Evolutionary conservation across 2,329 filamentous ascomycete genomes (phyloP), one percentile per base, ranked within the genome.

Genomic region (Epichloe glyceriae): DNA sequence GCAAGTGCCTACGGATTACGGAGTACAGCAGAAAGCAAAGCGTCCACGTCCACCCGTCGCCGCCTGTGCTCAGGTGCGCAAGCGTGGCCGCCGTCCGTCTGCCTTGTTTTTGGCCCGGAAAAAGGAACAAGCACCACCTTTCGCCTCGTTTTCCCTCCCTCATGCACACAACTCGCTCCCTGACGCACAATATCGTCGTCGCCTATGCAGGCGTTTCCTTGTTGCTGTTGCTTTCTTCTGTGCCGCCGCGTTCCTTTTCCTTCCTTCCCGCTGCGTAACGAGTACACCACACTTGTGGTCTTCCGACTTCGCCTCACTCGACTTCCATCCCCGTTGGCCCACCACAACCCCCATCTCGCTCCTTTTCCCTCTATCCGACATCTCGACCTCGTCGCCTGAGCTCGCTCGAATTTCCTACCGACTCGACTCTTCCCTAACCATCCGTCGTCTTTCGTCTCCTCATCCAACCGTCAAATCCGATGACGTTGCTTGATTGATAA

Each of bases 111-210:
- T 20, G 20, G 19, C 26, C 14, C 17, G 47, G 14, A 33, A 49
- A 52, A 52, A 52, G 41, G 26, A 52, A 52, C 11, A 48, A 46
- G 14, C 47, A 35, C 43, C 40, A 17, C 35, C 34, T 52, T 30
- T 8, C 10, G 35, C 22, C 41, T 46, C 37, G 33, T 44, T 38
- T 33, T 39, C 39, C 17, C 14, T 30, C 39, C 14, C 30, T n/a
- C 5, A 39, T 37, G n/a, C 19, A 48, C 40, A 14, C 46, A n/a
- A 30, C 8, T 30, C 30, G 30, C 46, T 49, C 38, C 47, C 12
- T 41, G 47, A 37, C 49, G 41, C 49, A 22, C 43, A 33, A 20
- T 2, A 26, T 42, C 46, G 22, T 46, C 35, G 8, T 46, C 35
- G 22, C 20, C 38, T 40, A 19, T 10, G 30, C 37, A 42, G 17